Conservation (phyloP, 2,329 filamentous ascomycete genomes). For the Hypoxylon sp. region DNA sequence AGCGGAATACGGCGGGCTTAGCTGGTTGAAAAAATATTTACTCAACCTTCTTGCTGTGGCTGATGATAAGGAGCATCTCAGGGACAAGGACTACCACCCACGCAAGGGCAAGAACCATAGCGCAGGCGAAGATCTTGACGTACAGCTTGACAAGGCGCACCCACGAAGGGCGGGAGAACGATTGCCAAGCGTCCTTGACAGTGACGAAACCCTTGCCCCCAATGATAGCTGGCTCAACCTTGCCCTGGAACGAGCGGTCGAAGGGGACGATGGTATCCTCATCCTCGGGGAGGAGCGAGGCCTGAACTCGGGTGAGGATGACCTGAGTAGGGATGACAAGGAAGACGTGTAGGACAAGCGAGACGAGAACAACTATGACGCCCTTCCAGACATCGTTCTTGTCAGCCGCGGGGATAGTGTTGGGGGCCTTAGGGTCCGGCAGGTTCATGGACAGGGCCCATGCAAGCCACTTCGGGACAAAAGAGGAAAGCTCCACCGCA, state of each 20-base stretch:
- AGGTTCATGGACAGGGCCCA: constrained; percentile 62
- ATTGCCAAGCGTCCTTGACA: constrained; percentile 82
- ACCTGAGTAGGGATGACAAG: constrained; percentile 82
- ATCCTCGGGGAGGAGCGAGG: constrained; percentile 84
- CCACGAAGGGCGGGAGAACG: constrained; percentile 79
- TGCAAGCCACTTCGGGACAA: constrained; percentile 63
- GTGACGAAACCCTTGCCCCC: constrained; percentile 78
- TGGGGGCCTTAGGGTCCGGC: constrained; percentile 55
- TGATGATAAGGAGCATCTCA: constrained; percentile 62
- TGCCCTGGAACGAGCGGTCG: constrained; percentile 86
- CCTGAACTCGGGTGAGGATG: constrained; percentile 84
- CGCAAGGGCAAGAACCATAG: constrained; percentile 61
- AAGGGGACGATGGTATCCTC: constrained; percentile 90
- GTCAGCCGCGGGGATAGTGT: constrained; percentile 55
- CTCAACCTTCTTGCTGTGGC: constrained; percentile 48
- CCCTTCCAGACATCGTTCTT: constrained; percentile 61
- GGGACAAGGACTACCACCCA: constrained; percentile 64
- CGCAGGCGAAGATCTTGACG: constrained; percentile 75
- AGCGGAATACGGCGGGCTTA: not conserved
- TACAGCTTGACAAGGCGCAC: constrained; percentile 81
- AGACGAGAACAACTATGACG: constrained; percentile 59
- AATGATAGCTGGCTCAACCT: constrained; percentile 79
- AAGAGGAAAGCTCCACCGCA: constrained; percentile 64
- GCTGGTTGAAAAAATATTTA: constrained; percentile 22
- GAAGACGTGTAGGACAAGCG: constrained; percentile 68